Base-by-base conservation (phyloP, 1,284 basidiomycete species). In the Melampsora abietis-canadensis region DNA sequence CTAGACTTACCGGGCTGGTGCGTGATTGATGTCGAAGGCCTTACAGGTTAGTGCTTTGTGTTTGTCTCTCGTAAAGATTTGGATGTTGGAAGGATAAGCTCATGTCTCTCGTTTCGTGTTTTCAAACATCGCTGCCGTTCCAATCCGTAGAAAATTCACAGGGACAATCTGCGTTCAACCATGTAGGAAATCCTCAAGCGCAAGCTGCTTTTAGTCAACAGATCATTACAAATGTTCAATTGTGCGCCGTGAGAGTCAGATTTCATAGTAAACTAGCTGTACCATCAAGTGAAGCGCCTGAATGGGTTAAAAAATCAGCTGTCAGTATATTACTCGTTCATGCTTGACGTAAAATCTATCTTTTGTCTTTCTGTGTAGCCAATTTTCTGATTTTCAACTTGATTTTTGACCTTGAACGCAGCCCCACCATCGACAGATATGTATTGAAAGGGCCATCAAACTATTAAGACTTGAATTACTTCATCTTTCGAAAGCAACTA, bases 211-310 rank as follows among this genome's bases (percentile, higher is more conserved):
- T 75, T 44, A 75, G 65, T 44, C 72, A 75, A 37, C 65, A 75
- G 31, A 75, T 75, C 10, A 75, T 75, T 15, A 75, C 72, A n/a
- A 75, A 75, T 40, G 72, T 75, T 46, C 72, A 75, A 46, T 31
- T 75, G 19, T 75, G 72, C 34, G 72, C 72, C 17, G 72, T 75
- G 19, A 51, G 72, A 47, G 72, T 75, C 21, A 34, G 72, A 21
- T 75, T 75, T 47, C 72, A 75, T 54, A 75, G 54, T 31, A 67
- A 67, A 44, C 66, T 75, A 27, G 72, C 72, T 47, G 57, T 64
- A 21, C 72, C 72, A 12, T 51, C 48, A 31, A 54, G 37, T n/a
- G 54, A 66, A 24, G 72, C 65, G 19, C 72, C 72, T 48, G 2
- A 34, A 19, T 75, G 65, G 51, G 65, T 75, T 21, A 54, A 51